Evolutionary conservation across 169 alveolate genomes (phyloP).

Genomic region (Plasmodium vivax): DNA sequence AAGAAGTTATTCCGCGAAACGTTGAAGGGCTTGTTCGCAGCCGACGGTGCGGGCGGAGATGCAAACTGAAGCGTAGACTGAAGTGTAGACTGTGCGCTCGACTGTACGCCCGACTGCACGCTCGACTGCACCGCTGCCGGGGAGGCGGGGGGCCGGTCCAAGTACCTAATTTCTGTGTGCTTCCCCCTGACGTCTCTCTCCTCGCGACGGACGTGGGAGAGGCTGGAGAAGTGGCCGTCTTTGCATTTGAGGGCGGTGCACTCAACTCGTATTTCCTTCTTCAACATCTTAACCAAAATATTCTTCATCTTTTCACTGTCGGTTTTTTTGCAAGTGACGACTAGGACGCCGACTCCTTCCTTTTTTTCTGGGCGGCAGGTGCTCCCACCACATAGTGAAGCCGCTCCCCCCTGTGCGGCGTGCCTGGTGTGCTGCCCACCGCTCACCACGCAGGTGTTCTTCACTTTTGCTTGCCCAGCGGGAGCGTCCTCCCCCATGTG

Average conservation of each 20-base stretch:
- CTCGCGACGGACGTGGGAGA: background rate
- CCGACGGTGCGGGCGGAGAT: background rate
- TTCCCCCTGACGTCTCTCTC: background rate
- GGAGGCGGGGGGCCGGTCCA: background rate
- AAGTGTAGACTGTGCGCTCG: background rate
- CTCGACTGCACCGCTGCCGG: background rate
- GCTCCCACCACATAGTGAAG: background rate
- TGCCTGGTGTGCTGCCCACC: background rate
- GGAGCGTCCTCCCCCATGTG: background rate
- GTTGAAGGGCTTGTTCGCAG: slow-evolving; percentile 21
- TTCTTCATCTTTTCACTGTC: slow-evolving; percentile 41
- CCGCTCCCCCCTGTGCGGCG: background rate
- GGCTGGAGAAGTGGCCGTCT: background rate
- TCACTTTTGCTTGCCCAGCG: background rate
- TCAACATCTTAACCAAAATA: slow-evolving; percentile 43
- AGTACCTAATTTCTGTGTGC: slow-evolving; percentile 11
- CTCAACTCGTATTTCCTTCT: slow-evolving; percentile 58
- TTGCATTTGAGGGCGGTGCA: slow-evolving; percentile 20
- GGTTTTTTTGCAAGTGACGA: slow-evolving; percentile 60
- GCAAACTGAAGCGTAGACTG: background rate
- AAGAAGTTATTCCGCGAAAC: slow-evolving; percentile 48
- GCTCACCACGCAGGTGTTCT: background rate
- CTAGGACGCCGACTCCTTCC: slow-evolving; percentile 63
- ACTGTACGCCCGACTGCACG: background rate
- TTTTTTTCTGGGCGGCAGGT: background rate